Evolutionary conservation across 192 early-diverging fungal genomes (phyloP), one percentile per base, ranked within the genome.

Genomic region (Neocallimastix lanati): DNA sequence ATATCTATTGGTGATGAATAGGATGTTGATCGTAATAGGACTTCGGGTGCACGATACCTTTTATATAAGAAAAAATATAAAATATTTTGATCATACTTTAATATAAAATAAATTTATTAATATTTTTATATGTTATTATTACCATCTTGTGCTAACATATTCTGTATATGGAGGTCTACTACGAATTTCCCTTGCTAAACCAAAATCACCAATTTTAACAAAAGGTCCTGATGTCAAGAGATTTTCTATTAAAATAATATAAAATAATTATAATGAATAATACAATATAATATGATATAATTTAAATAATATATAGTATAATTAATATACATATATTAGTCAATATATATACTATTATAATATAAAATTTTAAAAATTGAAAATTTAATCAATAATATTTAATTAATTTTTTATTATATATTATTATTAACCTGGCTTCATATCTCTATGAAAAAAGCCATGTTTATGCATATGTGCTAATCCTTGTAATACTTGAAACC

Each of bases 61-160:
- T 28, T 77, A 21, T 30, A 9, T 37, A 16, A 80, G 37, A n/a
- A n/a, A n/a, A n/a, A n/a, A n/a, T n/a, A n/a, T n/a, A n/a, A n/a
- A n/a, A n/a, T n/a, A n/a, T n/a, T n/a, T n/a, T n/a, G n/a, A n/a
- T n/a, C n/a, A n/a, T n/a, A n/a, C n/a, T n/a, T n/a, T n/a, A n/a
- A n/a, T n/a, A n/a, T n/a, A n/a, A n/a, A n/a, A n/a, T n/a, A n/a
- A n/a, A n/a, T n/a, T n/a, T n/a, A n/a, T n/a, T n/a, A n/a, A n/a
- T n/a, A n/a, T n/a, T n/a, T n/a, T n/a, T n/a, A 79, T 28, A 27
- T 38, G 13, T 82, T 18, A 21, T 29, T 33, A 29, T 58, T 84
- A 95, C 97, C 97, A 99, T 82, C 97, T 88, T 13, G 97, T 99
- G 86, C 93, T 94, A 78, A 99, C 96, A 85, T 99, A 99, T 81